These are phyloP conservation scores for Phytopythium oedochilum DNA, from an alignment of 352 stramenopile species.

Conservation along the genomic window DNA sequence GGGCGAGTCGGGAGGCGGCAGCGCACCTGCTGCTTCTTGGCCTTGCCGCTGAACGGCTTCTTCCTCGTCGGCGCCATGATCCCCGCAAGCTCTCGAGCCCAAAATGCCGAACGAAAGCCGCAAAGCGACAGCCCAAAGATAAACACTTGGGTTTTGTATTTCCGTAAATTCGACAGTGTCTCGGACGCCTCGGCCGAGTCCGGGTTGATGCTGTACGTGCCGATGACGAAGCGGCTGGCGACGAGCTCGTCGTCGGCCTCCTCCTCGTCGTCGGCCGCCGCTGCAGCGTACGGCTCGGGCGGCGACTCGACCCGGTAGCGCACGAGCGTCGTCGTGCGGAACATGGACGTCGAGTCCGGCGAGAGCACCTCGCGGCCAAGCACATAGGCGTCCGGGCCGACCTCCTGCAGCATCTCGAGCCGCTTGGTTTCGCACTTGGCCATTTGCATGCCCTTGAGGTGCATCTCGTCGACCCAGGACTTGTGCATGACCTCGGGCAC, in stretches of 20 bases:
- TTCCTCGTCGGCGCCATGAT: slow-evolving; percentile 37
- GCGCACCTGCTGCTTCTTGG: slow-evolving; percentile 82
- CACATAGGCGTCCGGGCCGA: slow-evolving; percentile 32
- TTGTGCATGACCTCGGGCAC: slow-evolving; percentile 39
- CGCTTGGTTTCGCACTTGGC: slow-evolving; percentile 42
- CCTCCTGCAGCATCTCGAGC: slow-evolving; percentile 41
- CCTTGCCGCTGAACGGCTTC: slow-evolving; percentile 85
- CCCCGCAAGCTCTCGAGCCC: no score
- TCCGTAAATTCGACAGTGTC: background rate
- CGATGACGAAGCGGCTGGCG: slow-evolving; percentile 32
- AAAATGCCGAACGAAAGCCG: no score
- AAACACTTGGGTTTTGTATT: no score
- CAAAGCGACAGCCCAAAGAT: no score
- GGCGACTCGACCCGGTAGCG: slow-evolving; percentile 40
- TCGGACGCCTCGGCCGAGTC: background rate
- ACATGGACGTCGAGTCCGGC: slow-evolving; percentile 30
- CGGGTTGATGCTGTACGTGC: slow-evolving; percentile 46
- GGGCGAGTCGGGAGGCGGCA: background rate
- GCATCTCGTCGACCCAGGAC: slow-evolving; percentile 34
- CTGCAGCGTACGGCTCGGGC: slow-evolving; percentile 9
- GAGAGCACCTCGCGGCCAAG: slow-evolving; percentile 41
- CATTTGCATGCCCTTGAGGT: slow-evolving; percentile 26
- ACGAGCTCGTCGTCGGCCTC: slow-evolving; percentile 2
- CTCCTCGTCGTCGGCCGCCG: background rate
- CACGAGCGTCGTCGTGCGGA: slow-evolving; percentile 41